These are phyloP conservation scores for Tricholoma bakamatsutake DNA, from an alignment of 768 basidiomycete genomes.

Conservation along the genomic window DNA sequence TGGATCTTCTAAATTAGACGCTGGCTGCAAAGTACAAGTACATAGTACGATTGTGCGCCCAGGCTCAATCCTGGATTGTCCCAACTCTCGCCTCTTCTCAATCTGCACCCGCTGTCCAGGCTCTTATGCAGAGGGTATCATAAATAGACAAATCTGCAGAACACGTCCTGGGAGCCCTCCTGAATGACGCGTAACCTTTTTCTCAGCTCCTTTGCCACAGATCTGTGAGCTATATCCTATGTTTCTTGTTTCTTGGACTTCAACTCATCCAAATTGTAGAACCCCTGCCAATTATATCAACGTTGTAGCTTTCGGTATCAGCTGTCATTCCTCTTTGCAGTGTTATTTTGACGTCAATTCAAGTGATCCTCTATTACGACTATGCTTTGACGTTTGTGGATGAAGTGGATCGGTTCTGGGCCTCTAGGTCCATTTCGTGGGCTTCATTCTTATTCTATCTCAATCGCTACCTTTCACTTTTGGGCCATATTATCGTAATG, in stretches of 20 bases:
- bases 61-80: too few relatives aligned
- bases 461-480: constrained; percentile 37
- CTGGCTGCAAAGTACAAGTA: too few relatives aligned
- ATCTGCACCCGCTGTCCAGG: not conserved
- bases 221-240: not conserved
- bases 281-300: constrained; percentile 7
- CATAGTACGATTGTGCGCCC: too few relatives aligned
- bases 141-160: not conserved
- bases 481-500: constrained; percentile 33
- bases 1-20: too few relatives aligned
- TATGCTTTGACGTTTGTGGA: constrained; percentile 38
- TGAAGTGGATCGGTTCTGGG: constrained; percentile 45
- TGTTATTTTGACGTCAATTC: not conserved
- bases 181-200: not conserved
- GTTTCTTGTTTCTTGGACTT: not conserved
- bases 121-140: not conserved
- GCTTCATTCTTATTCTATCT: constrained; percentile 34
- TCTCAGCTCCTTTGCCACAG: not conserved
- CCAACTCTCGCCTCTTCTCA: not conserved
- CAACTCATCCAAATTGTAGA: not conserved
- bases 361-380: constrained; percentile 44
- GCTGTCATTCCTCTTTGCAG: not conserved
- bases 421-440: constrained; percentile 22
- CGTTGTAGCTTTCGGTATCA: constrained; percentile 13
- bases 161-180: not conserved